Evolutionary conservation across 2,329 filamentous ascomycete genomes (phyloP).

Genomic region (Pseudogymnoascus sp.): DNA sequence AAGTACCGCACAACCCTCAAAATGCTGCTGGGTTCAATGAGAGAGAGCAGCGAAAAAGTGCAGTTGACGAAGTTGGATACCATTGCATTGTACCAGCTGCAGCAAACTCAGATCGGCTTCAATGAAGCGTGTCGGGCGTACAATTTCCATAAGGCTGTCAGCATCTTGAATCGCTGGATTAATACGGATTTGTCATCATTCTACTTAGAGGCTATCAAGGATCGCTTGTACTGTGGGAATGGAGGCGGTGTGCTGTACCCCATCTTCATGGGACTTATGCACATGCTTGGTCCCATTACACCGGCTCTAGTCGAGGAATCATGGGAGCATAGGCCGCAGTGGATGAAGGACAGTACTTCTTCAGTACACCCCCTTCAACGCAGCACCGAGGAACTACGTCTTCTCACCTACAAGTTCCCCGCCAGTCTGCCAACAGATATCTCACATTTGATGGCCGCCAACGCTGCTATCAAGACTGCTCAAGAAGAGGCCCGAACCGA

Average conservation of each 20-base stretch:
- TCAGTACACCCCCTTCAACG: conserved; percentile 38
- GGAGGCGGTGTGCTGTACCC: conserved; percentile 56
- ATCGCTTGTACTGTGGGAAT: conserved; percentile 79
- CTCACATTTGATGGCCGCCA: conserved; percentile 27
- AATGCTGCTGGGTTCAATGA: conserved; percentile 75
- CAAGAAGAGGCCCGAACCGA: conserved; percentile 65
- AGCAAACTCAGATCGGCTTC: conserved; percentile 57
- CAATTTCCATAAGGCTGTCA: conserved; percentile 76
- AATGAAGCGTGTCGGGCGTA: conserved; percentile 59
- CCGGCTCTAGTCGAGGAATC: conserved; percentile 83
- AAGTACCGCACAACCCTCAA: conserved; percentile 89
- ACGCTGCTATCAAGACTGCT: conserved; percentile 63
- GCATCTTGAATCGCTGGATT: conserved; percentile 71
- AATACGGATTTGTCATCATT: conserved; percentile 80
- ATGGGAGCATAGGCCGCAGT: conserved; percentile 67
- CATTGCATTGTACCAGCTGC: conserved; percentile 70
- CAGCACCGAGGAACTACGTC: conserved; percentile 16
- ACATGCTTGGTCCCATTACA: conserved; percentile 73
- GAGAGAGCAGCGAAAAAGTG: conserved; percentile 34
- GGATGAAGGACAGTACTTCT: conserved; percentile 44
- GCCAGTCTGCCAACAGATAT: conserved; percentile 16
- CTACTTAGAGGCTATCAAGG: conserved; percentile 89
- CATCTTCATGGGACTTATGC: conserved; percentile 65
- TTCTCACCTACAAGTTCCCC: conserved; percentile 14
- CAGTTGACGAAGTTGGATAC: conserved; percentile 58